phyloP scores from a whole-genome alignment of 169 alveolate genomes.

The Cryptosporidium tyzzeri region DNA sequence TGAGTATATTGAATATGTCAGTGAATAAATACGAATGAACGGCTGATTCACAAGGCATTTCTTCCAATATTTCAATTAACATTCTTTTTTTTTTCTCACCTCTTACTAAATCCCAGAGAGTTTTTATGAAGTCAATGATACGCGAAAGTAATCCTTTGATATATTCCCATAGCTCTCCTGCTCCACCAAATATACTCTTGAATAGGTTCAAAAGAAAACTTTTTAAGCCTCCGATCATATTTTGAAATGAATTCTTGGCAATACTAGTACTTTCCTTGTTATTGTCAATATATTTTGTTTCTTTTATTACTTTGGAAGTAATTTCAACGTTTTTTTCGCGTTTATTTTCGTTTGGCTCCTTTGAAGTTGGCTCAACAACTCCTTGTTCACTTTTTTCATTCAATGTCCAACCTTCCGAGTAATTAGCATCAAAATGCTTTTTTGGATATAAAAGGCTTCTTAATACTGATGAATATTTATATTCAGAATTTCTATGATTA shows the following conservation, averaged over 20 bases:
- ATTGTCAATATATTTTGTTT: slow-evolving; percentile 29
- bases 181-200: slow-evolving; percentile 64
- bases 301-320: slow-evolving; percentile 47
- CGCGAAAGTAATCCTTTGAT: slow-evolving; percentile 62
- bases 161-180: slow-evolving; percentile 67
- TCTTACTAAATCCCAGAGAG: slow-evolving; percentile 59
- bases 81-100: slow-evolving; percentile 36
- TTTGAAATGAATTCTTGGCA: slow-evolving; percentile 58
- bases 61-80: slow-evolving; percentile 36
- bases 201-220: slow-evolving; percentile 45
- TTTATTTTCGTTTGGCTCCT: not conserved
- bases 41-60: slow-evolving; percentile 37
- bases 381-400: not conserved
- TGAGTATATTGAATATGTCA: slow-evolving; percentile 11
- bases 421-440: not conserved
- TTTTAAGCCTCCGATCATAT: slow-evolving; percentile 70
- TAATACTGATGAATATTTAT: not conserved
- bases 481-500: not conserved
- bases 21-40: slow-evolving; percentile 23
- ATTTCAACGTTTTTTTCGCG: slow-evolving; percentile 9
- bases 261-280: not conserved
- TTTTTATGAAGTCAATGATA: slow-evolving; percentile 57
- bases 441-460: slow-evolving; percentile 3
- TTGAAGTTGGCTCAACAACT: not conserved
- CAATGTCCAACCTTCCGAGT: slow-evolving; percentile 24